Base-by-base conservation (phyloP, 2,329 filamentous ascomycete species). In the Aspergillus sp. region DNA sequence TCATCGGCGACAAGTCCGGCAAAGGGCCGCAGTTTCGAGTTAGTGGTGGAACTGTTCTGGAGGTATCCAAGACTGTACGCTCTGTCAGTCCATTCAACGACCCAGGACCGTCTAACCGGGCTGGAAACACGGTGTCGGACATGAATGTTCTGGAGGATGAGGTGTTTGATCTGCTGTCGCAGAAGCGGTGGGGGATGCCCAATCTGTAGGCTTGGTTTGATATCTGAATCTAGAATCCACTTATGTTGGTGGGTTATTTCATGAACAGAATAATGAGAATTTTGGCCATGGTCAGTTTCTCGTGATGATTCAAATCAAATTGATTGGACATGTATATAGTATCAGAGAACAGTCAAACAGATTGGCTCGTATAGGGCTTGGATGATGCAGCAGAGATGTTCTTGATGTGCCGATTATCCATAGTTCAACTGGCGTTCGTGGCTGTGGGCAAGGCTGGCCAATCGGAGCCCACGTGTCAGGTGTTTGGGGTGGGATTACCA, bases 41-140 rank as follows among this genome's bases (percentile, higher is more conserved):
- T 40, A 64, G 63, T 2, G 80, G 77, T 3, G 80, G 81, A 0
- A 79, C 74, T 14, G 73, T 84, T 14, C 60, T 85, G 40, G 82
- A 86, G 65, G 79, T 85, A 1, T 76, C 78, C 3, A 78, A 79
- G 59, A 74, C 74, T 36, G 79, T 80, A 45, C 73, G 82, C 43
- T 65, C 69, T 40, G 82, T 85, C 1, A 68, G 70, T 53, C 66
- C 72, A 52, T 75, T 76, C 48, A 79, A 80, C 54, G 82, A 84
- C 62, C 77, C 79, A 0, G 82, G 81, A 0, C 82, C 81, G 2
- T 68, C 68, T 14, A 71, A 71, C 22, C 65, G 65, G 42, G 63
- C 67, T 30, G 82, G 82, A 3, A 75, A 76, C 59, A 76, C 72
- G 9, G 74, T 72, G 11, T 76, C 76, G 26, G 76, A 78, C 48